phyloP scores from a whole-genome alignment of 1,284 basidiomycete species.

The Porphyrellus sp. region DNA sequence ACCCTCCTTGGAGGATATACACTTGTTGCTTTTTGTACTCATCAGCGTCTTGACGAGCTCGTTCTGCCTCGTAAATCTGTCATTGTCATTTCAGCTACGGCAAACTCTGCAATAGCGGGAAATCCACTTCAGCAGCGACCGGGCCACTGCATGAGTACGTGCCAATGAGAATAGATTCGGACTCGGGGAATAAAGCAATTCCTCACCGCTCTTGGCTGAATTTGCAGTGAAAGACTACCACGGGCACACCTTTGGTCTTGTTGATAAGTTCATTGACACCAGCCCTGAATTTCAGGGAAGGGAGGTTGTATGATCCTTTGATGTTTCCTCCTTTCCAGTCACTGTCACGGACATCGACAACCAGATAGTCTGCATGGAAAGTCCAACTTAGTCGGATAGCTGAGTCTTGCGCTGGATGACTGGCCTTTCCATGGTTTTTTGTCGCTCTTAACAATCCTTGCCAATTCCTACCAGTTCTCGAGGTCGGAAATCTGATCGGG shows the following conservation, averaged over 20 bases:
- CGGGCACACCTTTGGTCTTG: constrained; percentile 57
- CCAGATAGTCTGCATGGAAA: constrained; percentile 51
- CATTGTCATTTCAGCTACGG: background rate
- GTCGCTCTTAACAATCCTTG: constrained; percentile 59
- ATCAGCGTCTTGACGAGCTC: constrained; percentile 39
- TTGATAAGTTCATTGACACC: constrained; percentile 57
- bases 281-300: constrained; percentile 55
- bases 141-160: constrained; percentile 52
- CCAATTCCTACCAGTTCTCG: constrained; percentile 53
- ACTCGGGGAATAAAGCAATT: background rate
- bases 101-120: constrained; percentile 13
- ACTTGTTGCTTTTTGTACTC: constrained; percentile 50
- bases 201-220: constrained; percentile 70
- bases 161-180: background rate
- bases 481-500: constrained; percentile 13
- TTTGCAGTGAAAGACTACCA: constrained; percentile 73
- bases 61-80: constrained; percentile 66
- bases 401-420: background rate
- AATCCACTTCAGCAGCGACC: constrained; percentile 61
- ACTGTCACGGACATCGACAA: constrained; percentile 77
- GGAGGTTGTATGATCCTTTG: constrained; percentile 55
- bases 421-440: constrained; percentile 48
- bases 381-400: background rate
- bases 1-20: constrained; percentile 65
- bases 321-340: constrained; percentile 77